These are phyloP conservation scores for Osmanthus fragrans DNA, from an alignment of 257 asterid genomes.

Conservation along the genomic window DNA sequence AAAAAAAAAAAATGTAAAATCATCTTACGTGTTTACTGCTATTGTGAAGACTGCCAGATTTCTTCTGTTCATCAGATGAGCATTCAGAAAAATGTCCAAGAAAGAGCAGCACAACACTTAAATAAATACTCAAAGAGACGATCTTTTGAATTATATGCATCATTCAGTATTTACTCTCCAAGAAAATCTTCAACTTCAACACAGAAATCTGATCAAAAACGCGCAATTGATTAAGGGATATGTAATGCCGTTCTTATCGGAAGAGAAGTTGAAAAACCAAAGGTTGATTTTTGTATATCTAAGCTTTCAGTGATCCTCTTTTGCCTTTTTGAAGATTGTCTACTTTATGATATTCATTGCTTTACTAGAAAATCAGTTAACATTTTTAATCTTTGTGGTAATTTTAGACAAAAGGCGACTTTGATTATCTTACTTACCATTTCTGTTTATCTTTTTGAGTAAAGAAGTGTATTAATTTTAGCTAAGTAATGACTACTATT, in stretches of 20 bases:
- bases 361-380: background rate
- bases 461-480: background rate
- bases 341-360: constrained; percentile 11
- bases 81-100: constrained; percentile 29
- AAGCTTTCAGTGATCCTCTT: constrained; percentile 32
- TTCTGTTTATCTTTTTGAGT: background rate
- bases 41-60: constrained; percentile 9
- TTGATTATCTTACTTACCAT: background rate
- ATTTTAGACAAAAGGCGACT: background rate
- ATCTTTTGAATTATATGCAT: constrained; percentile 19
- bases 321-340: constrained; percentile 16
- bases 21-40: constrained; percentile 12
- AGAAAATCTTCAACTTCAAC: background rate
- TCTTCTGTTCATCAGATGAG: constrained; percentile 25
- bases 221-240: background rate
- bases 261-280: background rate
- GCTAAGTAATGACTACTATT: too few relatives aligned
- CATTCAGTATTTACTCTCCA: constrained; percentile 1
- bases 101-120: constrained; percentile 25
- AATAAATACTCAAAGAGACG: constrained; percentile 18
- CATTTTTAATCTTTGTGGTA: background rate
- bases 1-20: constrained; percentile 13
- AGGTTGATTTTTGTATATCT: background rate
- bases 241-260: background rate
- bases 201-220: background rate